These are phyloP conservation scores for Hypocreales sp. DNA, from an alignment of 2,329 filamentous ascomycete genomes.

Conservation along the genomic window DNA sequence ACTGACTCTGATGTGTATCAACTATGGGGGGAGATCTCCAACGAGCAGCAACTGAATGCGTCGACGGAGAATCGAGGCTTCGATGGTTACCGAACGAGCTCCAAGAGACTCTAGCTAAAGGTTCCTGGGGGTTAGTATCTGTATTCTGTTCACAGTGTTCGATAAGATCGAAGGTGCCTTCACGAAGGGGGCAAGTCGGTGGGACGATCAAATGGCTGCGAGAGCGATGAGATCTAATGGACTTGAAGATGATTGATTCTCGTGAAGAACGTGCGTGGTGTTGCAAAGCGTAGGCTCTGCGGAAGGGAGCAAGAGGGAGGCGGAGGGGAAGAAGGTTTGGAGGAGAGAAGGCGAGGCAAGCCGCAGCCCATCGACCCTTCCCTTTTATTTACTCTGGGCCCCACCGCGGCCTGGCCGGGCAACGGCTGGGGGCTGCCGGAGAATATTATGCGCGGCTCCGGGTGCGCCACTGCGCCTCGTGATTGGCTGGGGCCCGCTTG, in stretches of 20 bases:
- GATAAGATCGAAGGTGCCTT: conserved; percentile 30
- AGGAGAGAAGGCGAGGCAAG: conserved; percentile 9
- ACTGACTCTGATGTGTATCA: conserved; percentile 11
- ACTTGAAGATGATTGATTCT: conserved; percentile 17
- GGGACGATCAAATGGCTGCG: conserved; percentile 29
- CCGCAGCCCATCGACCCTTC: conserved; percentile 9
- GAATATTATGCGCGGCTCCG: too few relatives aligned
- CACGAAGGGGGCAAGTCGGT: conserved; percentile 26
- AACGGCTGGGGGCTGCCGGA: conserved; percentile 14
- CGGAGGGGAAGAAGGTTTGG: conserved; percentile 7
- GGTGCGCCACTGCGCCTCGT: too few relatives aligned
- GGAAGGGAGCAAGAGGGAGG: conserved; percentile 5
- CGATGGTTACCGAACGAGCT: conserved; percentile 30
- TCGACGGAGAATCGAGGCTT: conserved; percentile 21
- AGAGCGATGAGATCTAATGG: conserved; percentile 33
- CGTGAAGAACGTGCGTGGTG: too few relatives aligned
- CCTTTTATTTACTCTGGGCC: conserved; percentile 31
- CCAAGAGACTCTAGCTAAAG: conserved; percentile 46
- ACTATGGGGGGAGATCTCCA: conserved; percentile 12
- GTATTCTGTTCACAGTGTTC: conserved; percentile 25
- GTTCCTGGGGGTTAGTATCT: conserved; percentile 37
- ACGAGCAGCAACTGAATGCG: conserved; percentile 34
- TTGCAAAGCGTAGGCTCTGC: too few relatives aligned
- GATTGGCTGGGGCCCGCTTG: too few relatives aligned
- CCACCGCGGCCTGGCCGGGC: conserved; percentile 20